A percentile compares a stretch with the other conserved stretches of the same genome.
These are phyloP conservation scores for Pythium aristosporum DNA, from an alignment of 352 stramenopile species.

Conservation along the genomic window DNA sequence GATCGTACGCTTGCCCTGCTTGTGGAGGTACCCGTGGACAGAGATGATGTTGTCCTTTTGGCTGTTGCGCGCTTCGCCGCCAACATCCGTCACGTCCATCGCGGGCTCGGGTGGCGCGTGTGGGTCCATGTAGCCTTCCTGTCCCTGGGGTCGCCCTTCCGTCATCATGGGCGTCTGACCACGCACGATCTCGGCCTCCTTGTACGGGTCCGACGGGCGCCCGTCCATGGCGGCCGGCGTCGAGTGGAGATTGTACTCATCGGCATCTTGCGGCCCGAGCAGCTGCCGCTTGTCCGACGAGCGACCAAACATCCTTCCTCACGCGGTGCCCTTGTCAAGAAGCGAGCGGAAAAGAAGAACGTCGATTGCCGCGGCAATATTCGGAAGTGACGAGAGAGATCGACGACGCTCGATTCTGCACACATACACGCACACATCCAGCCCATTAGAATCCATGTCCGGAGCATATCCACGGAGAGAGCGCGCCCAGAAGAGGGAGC, in stretches of 20 bases:
- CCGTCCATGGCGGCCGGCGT: constrained; percentile 48
- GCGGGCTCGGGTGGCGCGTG: constrained; percentile 46
- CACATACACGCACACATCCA: not conserved
- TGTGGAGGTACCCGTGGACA: constrained; percentile 89
- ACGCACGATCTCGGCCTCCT: constrained; percentile 64
- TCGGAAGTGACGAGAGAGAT: constrained; percentile 24
- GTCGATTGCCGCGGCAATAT: not conserved
- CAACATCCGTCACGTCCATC: constrained; percentile 64
- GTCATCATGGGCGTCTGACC: constrained; percentile 12
- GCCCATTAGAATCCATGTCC: not conserved
- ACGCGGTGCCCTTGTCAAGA: too few relatives aligned
- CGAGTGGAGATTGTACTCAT: constrained; percentile 67
- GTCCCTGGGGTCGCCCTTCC: constrained; percentile 30
- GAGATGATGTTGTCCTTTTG: constrained; percentile 86
- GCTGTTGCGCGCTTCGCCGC: constrained; percentile 34
- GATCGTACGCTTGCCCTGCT: constrained; percentile 85
- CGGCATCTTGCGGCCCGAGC: constrained; percentile 30
- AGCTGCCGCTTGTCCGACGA: constrained; percentile 41
- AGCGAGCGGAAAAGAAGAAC: not conserved
- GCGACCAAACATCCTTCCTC: constrained; percentile 44
- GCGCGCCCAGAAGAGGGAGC: not conserved
- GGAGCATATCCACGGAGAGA: not conserved
- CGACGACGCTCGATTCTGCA: constrained; percentile 13
- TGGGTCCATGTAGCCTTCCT: constrained; percentile 40
- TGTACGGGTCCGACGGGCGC: constrained; percentile 19